phyloP scores from a whole-genome alignment of 352 stramenopile genomes.

The Phytophthora gonapodyides region DNA sequence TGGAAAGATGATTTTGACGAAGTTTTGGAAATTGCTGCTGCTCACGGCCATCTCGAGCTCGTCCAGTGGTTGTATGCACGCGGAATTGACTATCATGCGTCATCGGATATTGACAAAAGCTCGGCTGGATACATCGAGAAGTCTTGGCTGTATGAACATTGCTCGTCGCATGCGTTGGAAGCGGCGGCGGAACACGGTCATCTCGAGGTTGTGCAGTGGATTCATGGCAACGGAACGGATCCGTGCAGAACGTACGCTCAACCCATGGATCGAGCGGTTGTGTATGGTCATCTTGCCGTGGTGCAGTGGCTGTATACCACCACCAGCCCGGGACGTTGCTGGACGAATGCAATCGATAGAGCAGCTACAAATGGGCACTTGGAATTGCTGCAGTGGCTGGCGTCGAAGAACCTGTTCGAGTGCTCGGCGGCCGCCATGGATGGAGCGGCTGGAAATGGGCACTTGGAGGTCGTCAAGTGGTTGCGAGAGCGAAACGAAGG shows the following conservation, averaged over 20 bases:
- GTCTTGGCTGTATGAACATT: background rate
- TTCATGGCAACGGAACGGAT: background rate
- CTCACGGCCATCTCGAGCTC: constrained; percentile 11
- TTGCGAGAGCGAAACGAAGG: background rate
- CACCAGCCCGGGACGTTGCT: background rate
- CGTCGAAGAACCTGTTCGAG: background rate
- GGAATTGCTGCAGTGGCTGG: background rate
- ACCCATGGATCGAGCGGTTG: background rate
- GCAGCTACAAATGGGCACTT: constrained; percentile 1
- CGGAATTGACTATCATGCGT: background rate
- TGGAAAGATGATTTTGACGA: constrained; percentile 8
- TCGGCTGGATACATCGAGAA: background rate
- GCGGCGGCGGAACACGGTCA: background rate
- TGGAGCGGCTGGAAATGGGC: background rate
- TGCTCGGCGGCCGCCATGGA: background rate
- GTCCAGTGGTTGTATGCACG: constrained; percentile 10
- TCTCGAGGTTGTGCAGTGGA: constrained; percentile 12
- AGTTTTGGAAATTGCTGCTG: background rate
- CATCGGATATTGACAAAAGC: background rate
- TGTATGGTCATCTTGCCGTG: background rate
- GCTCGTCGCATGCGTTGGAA: background rate
- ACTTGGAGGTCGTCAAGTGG: constrained; percentile 24
- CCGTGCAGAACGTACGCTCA: too few relatives aligned
- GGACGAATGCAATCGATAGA: background rate
- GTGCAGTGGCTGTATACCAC: background rate